Percentiles rank a stretch among this genome's conserved stretches.
These are phyloP conservation scores for Umbilicus rupestris DNA, from an alignment of 164 flowering plant species.

Conservation along the genomic window DNA sequence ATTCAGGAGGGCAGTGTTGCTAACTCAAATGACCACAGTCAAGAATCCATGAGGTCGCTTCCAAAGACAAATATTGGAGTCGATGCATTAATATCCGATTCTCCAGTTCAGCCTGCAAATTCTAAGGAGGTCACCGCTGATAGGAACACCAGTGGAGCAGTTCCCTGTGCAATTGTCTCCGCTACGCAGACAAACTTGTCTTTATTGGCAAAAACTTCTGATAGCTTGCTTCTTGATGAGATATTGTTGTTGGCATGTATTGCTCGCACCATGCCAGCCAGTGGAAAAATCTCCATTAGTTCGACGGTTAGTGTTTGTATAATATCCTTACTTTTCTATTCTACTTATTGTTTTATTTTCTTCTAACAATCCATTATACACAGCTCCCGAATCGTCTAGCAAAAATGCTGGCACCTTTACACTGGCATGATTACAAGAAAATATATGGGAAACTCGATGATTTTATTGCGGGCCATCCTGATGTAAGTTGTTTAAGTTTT, in stretches of 20 bases:
- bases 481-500: slow-evolving; percentile 34
- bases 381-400: slow-evolving; percentile 94
- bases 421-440: slow-evolving; percentile 94
- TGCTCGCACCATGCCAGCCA: slow-evolving; percentile 87
- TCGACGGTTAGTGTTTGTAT: slow-evolving; percentile 54
- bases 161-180: slow-evolving; percentile 31
- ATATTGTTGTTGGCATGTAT: slow-evolving; percentile 69
- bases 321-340: background rate
- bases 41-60: background rate
- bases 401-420: slow-evolving; percentile 90
- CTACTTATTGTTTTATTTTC: background rate
- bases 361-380: slow-evolving; percentile 9
- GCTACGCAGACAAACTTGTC: slow-evolving; percentile 21
- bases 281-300: slow-evolving; percentile 71
- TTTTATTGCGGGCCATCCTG: slow-evolving; percentile 69
- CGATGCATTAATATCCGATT: slow-evolving; percentile 20
- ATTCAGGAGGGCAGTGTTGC: background rate
- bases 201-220: slow-evolving; percentile 29
- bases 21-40: background rate
- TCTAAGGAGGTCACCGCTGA: slow-evolving; percentile 18
- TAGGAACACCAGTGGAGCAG: slow-evolving; percentile 17
- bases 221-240: slow-evolving; percentile 59
- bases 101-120: slow-evolving; percentile 19
- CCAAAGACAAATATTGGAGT: slow-evolving; percentile 3
- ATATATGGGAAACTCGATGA: slow-evolving; percentile 92